Evolutionary conservation across 805 yeast genomes (phyloP).

Genomic region (Wickerhamiella alocasiicola): DNA sequence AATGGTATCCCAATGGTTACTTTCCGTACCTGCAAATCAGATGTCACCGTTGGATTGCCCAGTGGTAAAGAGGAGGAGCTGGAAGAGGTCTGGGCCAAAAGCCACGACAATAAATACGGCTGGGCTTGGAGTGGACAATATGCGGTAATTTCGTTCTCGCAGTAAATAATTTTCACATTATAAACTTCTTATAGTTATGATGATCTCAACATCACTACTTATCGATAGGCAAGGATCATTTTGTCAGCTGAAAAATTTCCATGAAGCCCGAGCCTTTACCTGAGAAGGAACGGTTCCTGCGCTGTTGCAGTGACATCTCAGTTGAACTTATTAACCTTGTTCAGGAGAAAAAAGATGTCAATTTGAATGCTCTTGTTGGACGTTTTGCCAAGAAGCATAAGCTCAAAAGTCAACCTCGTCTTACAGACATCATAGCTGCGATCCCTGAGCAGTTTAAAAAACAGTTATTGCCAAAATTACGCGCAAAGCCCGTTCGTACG

Average conservation of each 20-base stretch:
- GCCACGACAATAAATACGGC: constrained; percentile 50
- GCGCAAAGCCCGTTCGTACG: constrained; percentile 98
- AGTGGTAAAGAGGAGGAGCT: constrained; percentile 63
- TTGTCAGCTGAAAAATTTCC: constrained; percentile 6
- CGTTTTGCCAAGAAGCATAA: constrained; percentile 81
- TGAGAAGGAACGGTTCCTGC: constrained; percentile 83
- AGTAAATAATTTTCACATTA: not conserved
- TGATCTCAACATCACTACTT: too few relatives aligned
- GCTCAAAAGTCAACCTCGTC: constrained; percentile 80
- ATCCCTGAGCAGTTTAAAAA: constrained; percentile 94
- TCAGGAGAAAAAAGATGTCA: constrained; percentile 63
- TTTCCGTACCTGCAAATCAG: constrained; percentile 91
- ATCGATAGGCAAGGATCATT: not conserved
- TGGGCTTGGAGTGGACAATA: constrained; percentile 90
- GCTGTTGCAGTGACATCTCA: constrained; percentile 87
- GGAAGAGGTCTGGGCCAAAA: constrained; percentile 42
- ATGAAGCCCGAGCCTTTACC: constrained; percentile 61
- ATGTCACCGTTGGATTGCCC: constrained; percentile 73
- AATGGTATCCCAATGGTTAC: constrained; percentile 57
- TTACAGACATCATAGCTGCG: constrained; percentile 87
- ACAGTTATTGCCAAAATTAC: constrained; percentile 78
- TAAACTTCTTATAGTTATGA: too few relatives aligned
- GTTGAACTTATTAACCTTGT: constrained; percentile 71
- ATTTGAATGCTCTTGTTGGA: constrained; percentile 79
- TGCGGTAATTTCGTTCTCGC: constrained; percentile 68